phyloP scores from a whole-genome alignment of 2,329 filamentous ascomycete species.

The Verticillium nubilum region DNA sequence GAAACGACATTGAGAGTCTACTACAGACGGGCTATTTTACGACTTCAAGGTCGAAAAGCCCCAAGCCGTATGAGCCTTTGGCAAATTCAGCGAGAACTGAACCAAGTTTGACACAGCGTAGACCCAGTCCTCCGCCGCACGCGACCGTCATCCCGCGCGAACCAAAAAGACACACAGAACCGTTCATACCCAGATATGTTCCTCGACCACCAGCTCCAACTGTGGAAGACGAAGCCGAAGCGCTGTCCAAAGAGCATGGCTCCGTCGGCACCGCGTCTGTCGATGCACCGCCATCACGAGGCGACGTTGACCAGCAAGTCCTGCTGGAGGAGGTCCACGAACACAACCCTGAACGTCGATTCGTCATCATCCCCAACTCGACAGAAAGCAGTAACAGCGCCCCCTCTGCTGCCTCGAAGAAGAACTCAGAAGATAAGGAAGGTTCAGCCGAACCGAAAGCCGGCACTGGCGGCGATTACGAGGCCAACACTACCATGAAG shows the following conservation, averaged over 20 bases:
- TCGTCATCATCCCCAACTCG: conserved; percentile 48
- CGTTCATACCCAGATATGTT: not conserved
- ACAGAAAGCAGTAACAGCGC: not conserved
- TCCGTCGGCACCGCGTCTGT: conserved; percentile 23
- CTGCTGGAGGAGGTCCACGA: conserved; percentile 60
- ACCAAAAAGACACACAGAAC: conserved; percentile 8
- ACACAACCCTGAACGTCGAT: conserved; percentile 58
- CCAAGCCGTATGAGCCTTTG: conserved; percentile 23
- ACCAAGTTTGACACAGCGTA: not conserved
- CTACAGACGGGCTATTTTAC: conserved; percentile 46
- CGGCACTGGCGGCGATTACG: conserved; percentile 20
- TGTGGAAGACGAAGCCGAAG: conserved; percentile 63
- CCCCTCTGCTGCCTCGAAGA: not conserved
- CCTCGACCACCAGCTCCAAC: conserved; percentile 52
- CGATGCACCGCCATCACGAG: conserved; percentile 56
- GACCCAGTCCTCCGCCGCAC: not conserved
- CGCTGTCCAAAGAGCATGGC: conserved; percentile 57
- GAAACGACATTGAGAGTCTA: conserved; percentile 37
- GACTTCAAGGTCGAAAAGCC: conserved; percentile 36
- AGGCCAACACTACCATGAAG: conserved; percentile 38
- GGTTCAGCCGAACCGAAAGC: conserved; percentile 3
- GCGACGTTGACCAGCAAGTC: conserved; percentile 62
- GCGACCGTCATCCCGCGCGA: conserved; percentile 13
- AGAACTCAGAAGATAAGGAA: not conserved
- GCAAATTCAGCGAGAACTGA: not conserved